A percentile compares a stretch with the other conserved stretches of the same genome.
Evolutionary conservation across 2,329 filamentous ascomycete species (phyloP).

Genomic region (Colletotrichum plurivorum): DNA sequence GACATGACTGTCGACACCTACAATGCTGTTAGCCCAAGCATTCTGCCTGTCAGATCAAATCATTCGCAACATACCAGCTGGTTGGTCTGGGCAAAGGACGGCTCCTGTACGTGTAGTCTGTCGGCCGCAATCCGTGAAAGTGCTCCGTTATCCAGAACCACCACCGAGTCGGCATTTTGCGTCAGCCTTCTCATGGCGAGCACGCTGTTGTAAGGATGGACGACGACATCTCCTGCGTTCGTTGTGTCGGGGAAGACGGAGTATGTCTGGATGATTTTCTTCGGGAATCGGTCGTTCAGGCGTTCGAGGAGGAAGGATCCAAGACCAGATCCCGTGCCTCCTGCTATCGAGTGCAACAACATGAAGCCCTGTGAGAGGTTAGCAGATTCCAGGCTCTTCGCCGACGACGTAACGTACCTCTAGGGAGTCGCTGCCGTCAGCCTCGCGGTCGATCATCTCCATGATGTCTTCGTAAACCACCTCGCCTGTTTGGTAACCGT

Average conservation of each 20-base stretch:
- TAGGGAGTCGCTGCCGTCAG: conserved; percentile 96
- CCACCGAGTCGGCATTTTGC: conserved; percentile 97
- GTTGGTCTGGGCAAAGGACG: conserved; percentile 97
- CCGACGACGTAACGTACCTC: conserved; percentile 69
- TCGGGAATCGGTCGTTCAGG: conserved; percentile 97
- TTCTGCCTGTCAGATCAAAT: background rate
- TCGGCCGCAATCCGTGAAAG: conserved; percentile 95
- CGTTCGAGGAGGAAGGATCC: conserved; percentile 95
- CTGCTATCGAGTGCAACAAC: conserved; percentile 98
- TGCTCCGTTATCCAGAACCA: conserved; percentile 96
- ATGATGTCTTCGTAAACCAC: conserved; percentile 95
- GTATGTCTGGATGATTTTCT: conserved; percentile 99
- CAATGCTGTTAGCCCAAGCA: conserved; percentile 28
- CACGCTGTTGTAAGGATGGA: conserved; percentile 98
- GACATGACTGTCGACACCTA: conserved; percentile 97
- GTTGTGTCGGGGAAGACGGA: conserved; percentile 97
- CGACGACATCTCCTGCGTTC: conserved; percentile 89
- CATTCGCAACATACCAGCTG: conserved; percentile 75
- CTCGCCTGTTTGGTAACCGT: conserved; percentile 94
- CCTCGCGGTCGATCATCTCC: conserved; percentile 99
- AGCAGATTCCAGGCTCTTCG: conserved; percentile 34
- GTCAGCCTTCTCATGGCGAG: conserved; percentile 91
- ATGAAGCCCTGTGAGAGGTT: conserved; percentile 82
- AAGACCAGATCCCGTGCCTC: conserved; percentile 95
- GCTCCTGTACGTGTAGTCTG: conserved; percentile 92